A percentile compares a stretch with the other conserved stretches of the same genome.
These are phyloP conservation scores for Penicillium griseofulvum DNA, from an alignment of 2,329 filamentous ascomycete genomes.

Conservation along the genomic window DNA sequence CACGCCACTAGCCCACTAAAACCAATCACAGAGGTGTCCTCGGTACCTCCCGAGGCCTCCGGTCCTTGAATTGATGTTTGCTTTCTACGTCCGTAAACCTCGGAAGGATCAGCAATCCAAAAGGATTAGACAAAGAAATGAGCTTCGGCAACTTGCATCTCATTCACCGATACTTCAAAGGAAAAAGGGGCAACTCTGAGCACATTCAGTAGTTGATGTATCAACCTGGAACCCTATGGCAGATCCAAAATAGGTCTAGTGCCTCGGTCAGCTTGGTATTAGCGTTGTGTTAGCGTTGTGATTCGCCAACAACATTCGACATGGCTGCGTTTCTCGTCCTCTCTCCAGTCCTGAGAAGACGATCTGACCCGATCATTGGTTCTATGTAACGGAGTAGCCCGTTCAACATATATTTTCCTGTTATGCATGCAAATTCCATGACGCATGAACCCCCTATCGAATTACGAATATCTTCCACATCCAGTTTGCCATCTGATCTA, in stretches of 20 bases:
- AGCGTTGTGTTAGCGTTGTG: neutral
- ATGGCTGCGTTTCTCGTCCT: neutral
- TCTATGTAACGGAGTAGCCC: neutral
- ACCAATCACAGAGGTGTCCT: slow-evolving; percentile 9
- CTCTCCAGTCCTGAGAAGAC: neutral
- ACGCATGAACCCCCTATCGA: slow-evolving; percentile 14
- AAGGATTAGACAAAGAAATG: neutral
- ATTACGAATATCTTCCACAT: too few species aligned
- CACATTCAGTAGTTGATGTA: slow-evolving; percentile 20
- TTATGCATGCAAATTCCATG: slow-evolving; percentile 15
- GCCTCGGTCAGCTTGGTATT: slow-evolving; percentile 12
- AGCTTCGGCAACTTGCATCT: neutral
- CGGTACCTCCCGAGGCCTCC: slow-evolving; percentile 14
- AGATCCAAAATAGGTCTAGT: slow-evolving; percentile 11
- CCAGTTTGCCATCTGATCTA: too few species aligned
- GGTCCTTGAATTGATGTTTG: slow-evolving; percentile 2
- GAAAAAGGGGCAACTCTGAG: neutral
- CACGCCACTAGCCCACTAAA: neutral
- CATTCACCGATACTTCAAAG: neutral
- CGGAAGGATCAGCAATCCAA: neutral
- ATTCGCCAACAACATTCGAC: neutral
- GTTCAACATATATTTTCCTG: neutral
- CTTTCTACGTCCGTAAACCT: neutral
- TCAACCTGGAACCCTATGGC: slow-evolving; percentile 12
- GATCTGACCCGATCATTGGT: slow-evolving; percentile 20